These are phyloP conservation scores for Tephrocybe sp. DNA, from an alignment of 768 basidiomycete species.

Conservation along the genomic window DNA sequence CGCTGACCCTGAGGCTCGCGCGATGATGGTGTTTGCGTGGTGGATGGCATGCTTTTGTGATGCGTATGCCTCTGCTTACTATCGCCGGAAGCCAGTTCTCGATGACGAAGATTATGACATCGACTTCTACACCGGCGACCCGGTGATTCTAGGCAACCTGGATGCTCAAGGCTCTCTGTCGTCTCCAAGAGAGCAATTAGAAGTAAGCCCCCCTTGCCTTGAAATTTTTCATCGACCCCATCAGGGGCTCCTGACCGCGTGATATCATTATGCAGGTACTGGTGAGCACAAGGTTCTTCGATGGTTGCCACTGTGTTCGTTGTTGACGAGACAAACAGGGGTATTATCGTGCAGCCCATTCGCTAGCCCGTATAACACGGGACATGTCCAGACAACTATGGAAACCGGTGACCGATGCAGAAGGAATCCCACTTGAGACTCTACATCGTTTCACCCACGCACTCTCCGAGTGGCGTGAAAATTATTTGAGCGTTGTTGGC, in stretches of 20 bases:
- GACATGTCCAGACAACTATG: constrained; percentile 80
- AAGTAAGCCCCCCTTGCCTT: constrained; percentile 42
- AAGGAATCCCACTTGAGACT: constrained; percentile 73
- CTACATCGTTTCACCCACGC: constrained; percentile 53
- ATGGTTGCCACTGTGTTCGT: constrained; percentile 7
- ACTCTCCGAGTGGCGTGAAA: constrained; percentile 71
- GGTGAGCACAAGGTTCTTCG: constrained; percentile 40
- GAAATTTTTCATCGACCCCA: neutral
- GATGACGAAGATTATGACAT: constrained; percentile 91
- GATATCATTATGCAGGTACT: constrained; percentile 48
- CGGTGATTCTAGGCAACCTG: constrained; percentile 44
- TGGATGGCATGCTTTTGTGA: constrained; percentile 91
- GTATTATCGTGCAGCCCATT: constrained; percentile 81
- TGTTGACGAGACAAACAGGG: constrained; percentile 44
- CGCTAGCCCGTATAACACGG: constrained; percentile 79
- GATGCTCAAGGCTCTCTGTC: constrained; percentile 45
- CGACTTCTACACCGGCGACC: constrained; percentile 80
- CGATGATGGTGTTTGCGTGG: constrained; percentile 90
- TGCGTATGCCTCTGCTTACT: constrained; percentile 80
- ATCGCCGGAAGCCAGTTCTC: constrained; percentile 80
- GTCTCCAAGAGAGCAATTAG: constrained; percentile 75
- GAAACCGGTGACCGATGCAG: constrained; percentile 71
- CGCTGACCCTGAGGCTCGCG: constrained; percentile 69
- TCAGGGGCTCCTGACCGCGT: constrained; percentile 12
- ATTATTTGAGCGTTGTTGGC: constrained; percentile 74